Base-by-base conservation (phyloP, 352 stramenopile genomes). In the Phytophthora pseudosyringae region DNA sequence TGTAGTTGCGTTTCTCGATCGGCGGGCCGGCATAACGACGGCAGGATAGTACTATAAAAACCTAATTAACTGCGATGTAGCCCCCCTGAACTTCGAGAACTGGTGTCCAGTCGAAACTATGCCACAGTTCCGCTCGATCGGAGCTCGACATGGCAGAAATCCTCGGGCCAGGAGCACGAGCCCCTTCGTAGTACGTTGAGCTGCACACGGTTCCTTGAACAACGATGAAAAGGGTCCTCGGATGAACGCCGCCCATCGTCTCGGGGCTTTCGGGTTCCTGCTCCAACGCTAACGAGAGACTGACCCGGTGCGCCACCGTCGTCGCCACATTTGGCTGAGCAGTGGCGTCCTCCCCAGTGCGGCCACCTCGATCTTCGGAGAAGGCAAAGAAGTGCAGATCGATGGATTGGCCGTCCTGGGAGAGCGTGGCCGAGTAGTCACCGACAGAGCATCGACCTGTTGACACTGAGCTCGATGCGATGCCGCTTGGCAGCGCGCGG, bases 401-500 rank as follows among this genome's bases (percentile, higher is more conserved):
- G 13, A 61, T 32, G 16, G 28, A 53, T 10, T 25, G 33, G 2
- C 12, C 13, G 18, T 57, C 16, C 6, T 52, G 28, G 25, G 60
- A 57, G 11, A 46, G 25, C 4, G 18, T 45, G 3, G 59, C 44
- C 3, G n/a, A 18, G 44, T 68, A 68, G 38, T 68, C 44, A 36
- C 52, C 43, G 8, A 68, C 10, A 0, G 36, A 47, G 52, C 60
- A 68, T 13, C 44, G 35, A 40, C 52, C 52, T 5, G 38, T 21
- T 26, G 31, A 16, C 13, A 39, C 18, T 4, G 64, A 31, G 32
- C 31, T 59, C 16, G 66, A 60, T 3, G 66, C 54, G 0, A 59
- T 31, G 5, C 67, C 70, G 12, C 49, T 75, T 1, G 70, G 67
- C 11, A 76, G 33, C 32, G 67, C 56, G 15, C n/a, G 51, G 38